A percentile compares a stretch with the other conserved stretches of the same genome.
These are phyloP conservation scores for Exutisphaerella laricina DNA, from an alignment of 2,329 filamentous ascomycete species.

Conservation along the genomic window DNA sequence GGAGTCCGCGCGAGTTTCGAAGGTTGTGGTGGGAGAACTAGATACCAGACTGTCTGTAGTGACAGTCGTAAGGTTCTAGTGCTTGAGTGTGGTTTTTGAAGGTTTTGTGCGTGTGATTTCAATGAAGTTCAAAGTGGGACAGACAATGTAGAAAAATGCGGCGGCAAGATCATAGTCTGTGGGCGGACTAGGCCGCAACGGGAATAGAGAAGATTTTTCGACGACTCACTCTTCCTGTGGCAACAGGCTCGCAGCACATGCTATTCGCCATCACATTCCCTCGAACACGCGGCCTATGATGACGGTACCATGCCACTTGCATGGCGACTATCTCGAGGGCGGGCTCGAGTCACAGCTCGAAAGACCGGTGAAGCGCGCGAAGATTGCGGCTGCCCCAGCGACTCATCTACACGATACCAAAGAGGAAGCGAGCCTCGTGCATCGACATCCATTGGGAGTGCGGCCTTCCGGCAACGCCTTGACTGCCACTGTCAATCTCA, in stretches of 20 bases:
- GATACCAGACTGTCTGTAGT: slow-evolving; percentile 43
- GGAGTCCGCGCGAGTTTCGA: slow-evolving; percentile 33
- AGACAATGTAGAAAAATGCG: no score
- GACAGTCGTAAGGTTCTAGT: slow-evolving; percentile 43
- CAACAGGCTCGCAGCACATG: slow-evolving; percentile 4
- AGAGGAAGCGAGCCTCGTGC: slow-evolving; percentile 49
- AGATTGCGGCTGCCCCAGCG: slow-evolving; percentile 5
- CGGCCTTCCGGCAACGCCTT: slow-evolving; percentile 84
- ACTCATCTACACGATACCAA: slow-evolving; percentile 8
- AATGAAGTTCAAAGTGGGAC: no score
- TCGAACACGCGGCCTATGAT: slow-evolving; percentile 6
- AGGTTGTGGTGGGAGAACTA: slow-evolving; percentile 36
- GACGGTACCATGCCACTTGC: slow-evolving; percentile 6
- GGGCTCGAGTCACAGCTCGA: slow-evolving; percentile 13
- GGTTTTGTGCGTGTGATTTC: slow-evolving; percentile 23
- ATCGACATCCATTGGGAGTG: slow-evolving; percentile 73
- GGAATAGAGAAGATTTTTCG: no score
- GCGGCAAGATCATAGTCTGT: no score
- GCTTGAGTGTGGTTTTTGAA: slow-evolving; percentile 24
- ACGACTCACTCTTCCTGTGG: not conserved
- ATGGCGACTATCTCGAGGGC: slow-evolving; percentile 3
- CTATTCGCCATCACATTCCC: not conserved
- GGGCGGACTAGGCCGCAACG: no score
- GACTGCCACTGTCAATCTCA: slow-evolving; percentile 60
- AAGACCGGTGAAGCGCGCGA: slow-evolving; percentile 19